phyloP scores from a whole-genome alignment of 1,284 basidiomycete species.

The Cerioporus squamosus region DNA sequence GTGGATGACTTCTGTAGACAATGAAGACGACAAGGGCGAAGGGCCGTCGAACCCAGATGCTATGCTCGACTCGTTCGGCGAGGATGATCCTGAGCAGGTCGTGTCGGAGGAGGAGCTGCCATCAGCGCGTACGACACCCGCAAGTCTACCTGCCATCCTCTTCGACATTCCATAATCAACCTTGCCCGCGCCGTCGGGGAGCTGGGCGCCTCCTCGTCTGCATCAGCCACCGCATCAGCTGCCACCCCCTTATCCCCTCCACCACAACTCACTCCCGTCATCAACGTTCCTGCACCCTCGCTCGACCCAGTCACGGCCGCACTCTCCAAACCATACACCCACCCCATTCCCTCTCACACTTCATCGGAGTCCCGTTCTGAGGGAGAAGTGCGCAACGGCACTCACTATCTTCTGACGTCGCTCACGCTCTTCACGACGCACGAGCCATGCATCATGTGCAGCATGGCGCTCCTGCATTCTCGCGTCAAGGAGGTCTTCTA shows the following conservation, averaged over 20 bases:
- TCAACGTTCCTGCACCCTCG: neutral
- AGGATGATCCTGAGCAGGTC: slow-evolving; percentile 48
- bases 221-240: slow-evolving; percentile 45
- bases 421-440: slow-evolving; percentile 87
- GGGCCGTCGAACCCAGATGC: slow-evolving; percentile 28
- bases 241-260: slow-evolving; percentile 7
- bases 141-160: slow-evolving; percentile 66
- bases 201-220: slow-evolving; percentile 49
- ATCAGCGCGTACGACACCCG: slow-evolving; percentile 78
- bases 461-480: slow-evolving; percentile 92
- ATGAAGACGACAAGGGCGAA: slow-evolving; percentile 23
- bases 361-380: neutral
- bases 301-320: slow-evolving; percentile 7
- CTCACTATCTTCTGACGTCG: slow-evolving; percentile 86
- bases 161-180: slow-evolving; percentile 84
- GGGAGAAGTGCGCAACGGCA: slow-evolving; percentile 53
- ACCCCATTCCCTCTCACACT: neutral
- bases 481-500: slow-evolving; percentile 86
- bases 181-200: slow-evolving; percentile 72
- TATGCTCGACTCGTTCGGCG: neutral
- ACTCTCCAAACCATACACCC: slow-evolving; percentile 2
- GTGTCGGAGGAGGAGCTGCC: slow-evolving; percentile 57
- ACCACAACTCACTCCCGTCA: slow-evolving; percentile 8
- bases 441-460: slow-evolving; percentile 95
- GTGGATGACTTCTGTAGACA: slow-evolving; percentile 30